Evolutionary conservation across 2,329 filamentous ascomycete species (phyloP), one percentile per base, ranked within the genome.

Genomic region (Microdochium nivale): DNA sequence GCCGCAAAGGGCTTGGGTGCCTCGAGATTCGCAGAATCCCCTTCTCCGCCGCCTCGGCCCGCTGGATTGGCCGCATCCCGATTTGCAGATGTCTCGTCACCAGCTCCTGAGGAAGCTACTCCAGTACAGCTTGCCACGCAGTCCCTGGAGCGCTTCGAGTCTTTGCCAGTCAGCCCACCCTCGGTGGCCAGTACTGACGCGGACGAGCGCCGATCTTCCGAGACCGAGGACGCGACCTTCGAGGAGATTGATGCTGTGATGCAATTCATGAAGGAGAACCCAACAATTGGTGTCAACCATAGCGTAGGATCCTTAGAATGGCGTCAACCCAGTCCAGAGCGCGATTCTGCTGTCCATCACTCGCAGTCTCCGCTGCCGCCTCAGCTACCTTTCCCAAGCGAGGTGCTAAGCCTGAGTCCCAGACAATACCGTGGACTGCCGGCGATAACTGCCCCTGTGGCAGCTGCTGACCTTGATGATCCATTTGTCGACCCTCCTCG

Each of bases 231-330:
- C 55, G 75, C 72, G 7, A 80, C 84, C 0, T 88, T 88, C 59
- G 86, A 92, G 58, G 90, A 96, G 63, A 91, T 96, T 61, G 91
- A 96, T 71, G 89, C 87, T 46, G 84, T 96, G 50, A 96, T 97
- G 90, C 82, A 86, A 57, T 86, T 94, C 54, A 79, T 96, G 60
- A 86, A 90, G 60, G 79, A 84, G 53, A 81, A 77, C 57, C 87
- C 86, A 1, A 83, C 86, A 49, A 81, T 87, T 65, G 88, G 88
- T 13, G 80, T 90, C 53, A 88, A 90, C 62, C 84, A 83, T 61
- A 71, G 71, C 8, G 65, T 74, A 14, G 72, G 76, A 47, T 66
- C 73, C 19, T 67, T 75, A 4, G 65, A 68, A 35, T 79, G 76
- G 74, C 70, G 68, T 16, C 71, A 76, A 43, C 64, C 68, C 9